A percentile compares a stretch with the other conserved stretches of the same genome.
phyloP scores from a whole-genome alignment of 345 rosid species.

The Aegle marmelos region DNA sequence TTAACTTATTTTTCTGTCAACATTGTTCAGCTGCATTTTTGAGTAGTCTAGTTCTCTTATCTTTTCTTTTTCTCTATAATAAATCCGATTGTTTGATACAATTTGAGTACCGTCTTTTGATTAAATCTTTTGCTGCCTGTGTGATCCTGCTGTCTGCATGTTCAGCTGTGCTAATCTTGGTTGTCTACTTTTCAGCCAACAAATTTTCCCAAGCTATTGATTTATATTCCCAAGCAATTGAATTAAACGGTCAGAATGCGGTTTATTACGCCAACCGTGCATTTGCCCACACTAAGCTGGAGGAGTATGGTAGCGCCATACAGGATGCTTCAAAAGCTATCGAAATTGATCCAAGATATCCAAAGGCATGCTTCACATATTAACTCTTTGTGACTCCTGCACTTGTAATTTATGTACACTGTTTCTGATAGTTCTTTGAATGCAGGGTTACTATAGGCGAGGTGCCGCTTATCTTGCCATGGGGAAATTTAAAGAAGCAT shows the following conservation, averaged over 20 bases:
- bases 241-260: slow-evolving; percentile 59
- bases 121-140: background rate
- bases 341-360: slow-evolving; percentile 80
- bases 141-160: background rate
- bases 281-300: slow-evolving; percentile 85
- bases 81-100: background rate
- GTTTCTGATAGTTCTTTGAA: slow-evolving; percentile 22
- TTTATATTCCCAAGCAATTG: slow-evolving; percentile 79
- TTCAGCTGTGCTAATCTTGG: slow-evolving; percentile 10
- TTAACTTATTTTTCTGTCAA: background rate
- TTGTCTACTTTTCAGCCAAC: slow-evolving; percentile 47
- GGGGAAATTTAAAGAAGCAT: slow-evolving; percentile 96
- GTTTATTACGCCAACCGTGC: slow-evolving; percentile 98
- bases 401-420: slow-evolving; percentile 1
- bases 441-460: slow-evolving; percentile 90
- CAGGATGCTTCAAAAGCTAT: slow-evolving; percentile 89
- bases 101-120: background rate
- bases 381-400: background rate
- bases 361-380: slow-evolving; percentile 52
- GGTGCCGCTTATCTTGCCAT: slow-evolving; percentile 96
- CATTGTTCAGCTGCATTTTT: background rate
- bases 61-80: background rate
- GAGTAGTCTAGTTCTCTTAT: background rate
- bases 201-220: slow-evolving; percentile 79
- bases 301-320: slow-evolving; percentile 98